phyloP scores from a whole-genome alignment of 768 basidiomycete genomes.

The Mycena olivaceomarginata region DNA sequence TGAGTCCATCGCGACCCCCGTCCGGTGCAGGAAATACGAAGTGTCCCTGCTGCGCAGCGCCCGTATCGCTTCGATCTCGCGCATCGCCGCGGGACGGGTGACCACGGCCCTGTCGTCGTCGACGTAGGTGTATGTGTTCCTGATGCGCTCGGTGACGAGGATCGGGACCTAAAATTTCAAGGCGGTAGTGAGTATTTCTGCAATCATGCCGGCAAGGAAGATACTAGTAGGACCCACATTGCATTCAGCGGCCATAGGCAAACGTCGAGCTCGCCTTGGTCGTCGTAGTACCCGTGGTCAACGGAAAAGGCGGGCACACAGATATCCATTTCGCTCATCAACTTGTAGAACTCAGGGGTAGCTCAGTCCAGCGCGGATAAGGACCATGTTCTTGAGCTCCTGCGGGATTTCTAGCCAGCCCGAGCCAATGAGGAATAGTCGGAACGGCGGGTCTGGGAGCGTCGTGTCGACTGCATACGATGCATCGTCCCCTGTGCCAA shows the following conservation, averaged over 20 bases:
- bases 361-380: constrained; percentile 55
- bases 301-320: constrained; percentile 62
- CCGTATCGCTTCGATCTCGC: constrained; percentile 60
- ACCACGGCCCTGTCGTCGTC: constrained; percentile 59
- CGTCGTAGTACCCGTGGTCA: constrained; percentile 56
- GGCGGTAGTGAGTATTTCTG: neutral
- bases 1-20: constrained; percentile 41
- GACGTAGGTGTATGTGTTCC: constrained; percentile 60
- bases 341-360: constrained; percentile 61
- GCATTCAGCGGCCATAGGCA: constrained; percentile 61
- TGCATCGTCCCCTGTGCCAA: constrained; percentile 43
- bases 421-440: constrained; percentile 57
- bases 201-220: neutral
- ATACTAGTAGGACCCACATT: constrained; percentile 50
- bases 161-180: constrained; percentile 57
- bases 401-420: constrained; percentile 57
- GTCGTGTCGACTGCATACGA: constrained; percentile 48
- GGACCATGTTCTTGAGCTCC: constrained; percentile 61
- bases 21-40: constrained; percentile 46
- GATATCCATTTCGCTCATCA: constrained; percentile 62
- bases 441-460: constrained; percentile 55
- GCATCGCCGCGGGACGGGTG: constrained; percentile 62
- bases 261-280: constrained; percentile 65
- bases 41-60: constrained; percentile 58
- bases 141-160: constrained; percentile 62